phyloP scores from a whole-genome alignment of 192 early-diverging fungal species.

The Helicostylum pulchrum region DNA sequence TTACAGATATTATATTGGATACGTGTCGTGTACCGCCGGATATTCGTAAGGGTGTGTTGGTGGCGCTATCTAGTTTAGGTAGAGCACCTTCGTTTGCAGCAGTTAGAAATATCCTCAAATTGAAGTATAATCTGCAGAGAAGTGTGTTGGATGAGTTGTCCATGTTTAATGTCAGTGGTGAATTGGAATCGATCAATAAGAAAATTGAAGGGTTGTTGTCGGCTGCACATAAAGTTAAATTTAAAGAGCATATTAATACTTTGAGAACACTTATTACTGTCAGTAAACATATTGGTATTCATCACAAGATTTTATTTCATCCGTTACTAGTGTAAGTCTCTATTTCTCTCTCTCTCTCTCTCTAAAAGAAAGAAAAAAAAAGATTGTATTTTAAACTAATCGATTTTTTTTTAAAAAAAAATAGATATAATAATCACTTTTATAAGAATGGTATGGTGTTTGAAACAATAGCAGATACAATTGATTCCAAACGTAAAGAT shows the following conservation, averaged over 20 bases:
- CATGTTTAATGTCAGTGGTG: constrained; percentile 59
- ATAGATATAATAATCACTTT: constrained; percentile 51
- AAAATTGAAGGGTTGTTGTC: constrained; percentile 45
- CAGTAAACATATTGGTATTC: constrained; percentile 46
- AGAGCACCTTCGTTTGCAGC: constrained; percentile 37
- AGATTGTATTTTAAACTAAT: not conserved
- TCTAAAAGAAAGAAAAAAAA: not conserved
- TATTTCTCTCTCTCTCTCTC: not conserved
- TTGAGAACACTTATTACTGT: constrained; percentile 39
- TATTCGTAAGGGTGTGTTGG: constrained; percentile 50
- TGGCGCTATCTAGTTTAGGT: constrained; percentile 59
- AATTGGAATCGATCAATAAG: constrained; percentile 45
- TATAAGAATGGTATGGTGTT: constrained; percentile 59
- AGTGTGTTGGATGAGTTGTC: constrained; percentile 63
- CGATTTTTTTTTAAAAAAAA: not conserved
- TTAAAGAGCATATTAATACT: constrained; percentile 39
- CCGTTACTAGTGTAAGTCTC: constrained; percentile 50
- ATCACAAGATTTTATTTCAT: constrained; percentile 47
- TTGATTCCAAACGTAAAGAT: constrained; percentile 47
- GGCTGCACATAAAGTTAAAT: constrained; percentile 36
- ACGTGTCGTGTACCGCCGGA: constrained; percentile 63
- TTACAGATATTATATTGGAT: constrained; percentile 76
- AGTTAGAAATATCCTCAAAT: constrained; percentile 55
- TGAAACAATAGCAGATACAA: constrained; percentile 48
- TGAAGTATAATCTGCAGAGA: constrained; percentile 54